Evolutionary conservation across 2,329 filamentous ascomycete genomes (phyloP).

Genomic region (Cladophialophora carrionii): DNA sequence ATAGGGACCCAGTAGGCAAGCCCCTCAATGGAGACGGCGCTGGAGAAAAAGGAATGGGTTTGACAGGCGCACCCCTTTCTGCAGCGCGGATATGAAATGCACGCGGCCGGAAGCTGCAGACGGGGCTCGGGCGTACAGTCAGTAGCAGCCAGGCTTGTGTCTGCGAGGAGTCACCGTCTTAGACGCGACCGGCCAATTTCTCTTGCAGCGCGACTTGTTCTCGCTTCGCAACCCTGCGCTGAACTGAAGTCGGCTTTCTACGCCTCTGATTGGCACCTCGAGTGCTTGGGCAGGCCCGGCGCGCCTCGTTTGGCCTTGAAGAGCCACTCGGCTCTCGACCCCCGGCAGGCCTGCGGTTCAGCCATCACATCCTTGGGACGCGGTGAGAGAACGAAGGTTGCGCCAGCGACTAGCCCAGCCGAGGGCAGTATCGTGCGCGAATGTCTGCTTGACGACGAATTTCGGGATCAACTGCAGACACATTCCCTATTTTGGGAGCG

Average conservation of each 20-base stretch:
- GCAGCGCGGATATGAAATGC: slow-evolving; percentile 1
- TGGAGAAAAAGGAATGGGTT: not conserved
- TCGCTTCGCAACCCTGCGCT: slow-evolving; percentile 15
- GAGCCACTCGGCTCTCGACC: slow-evolving; percentile 13
- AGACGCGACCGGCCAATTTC: slow-evolving; percentile 20
- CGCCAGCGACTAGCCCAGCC: not conserved
- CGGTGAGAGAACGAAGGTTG: slow-evolving; percentile 6
- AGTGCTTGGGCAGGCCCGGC: slow-evolving; percentile 12
- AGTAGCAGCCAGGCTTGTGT: slow-evolving; percentile 2
- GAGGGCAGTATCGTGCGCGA: slow-evolving; percentile 5
- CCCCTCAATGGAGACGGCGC: slow-evolving; percentile 6
- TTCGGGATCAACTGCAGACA: slow-evolving; percentile 3
- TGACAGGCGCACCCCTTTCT: slow-evolving; percentile 11
- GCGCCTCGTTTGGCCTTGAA: slow-evolving; percentile 13
- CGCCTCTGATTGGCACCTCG: slow-evolving; percentile 16
- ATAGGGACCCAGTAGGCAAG: not conserved
- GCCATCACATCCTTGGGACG: slow-evolving; percentile 3
- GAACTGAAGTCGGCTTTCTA: slow-evolving; percentile 10
- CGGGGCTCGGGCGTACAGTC: slow-evolving; percentile 14
- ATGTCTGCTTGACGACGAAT: slow-evolving; percentile 4
- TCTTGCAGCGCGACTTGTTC: slow-evolving; percentile 17
- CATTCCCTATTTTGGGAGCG: not conserved
- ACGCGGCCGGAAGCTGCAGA: not conserved
- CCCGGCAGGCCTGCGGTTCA: slow-evolving; percentile 4
- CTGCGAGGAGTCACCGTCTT: slow-evolving; percentile 6